Conservation (phyloP, 2,329 filamentous ascomycete species). For the Ceratocystis papillata region DNA sequence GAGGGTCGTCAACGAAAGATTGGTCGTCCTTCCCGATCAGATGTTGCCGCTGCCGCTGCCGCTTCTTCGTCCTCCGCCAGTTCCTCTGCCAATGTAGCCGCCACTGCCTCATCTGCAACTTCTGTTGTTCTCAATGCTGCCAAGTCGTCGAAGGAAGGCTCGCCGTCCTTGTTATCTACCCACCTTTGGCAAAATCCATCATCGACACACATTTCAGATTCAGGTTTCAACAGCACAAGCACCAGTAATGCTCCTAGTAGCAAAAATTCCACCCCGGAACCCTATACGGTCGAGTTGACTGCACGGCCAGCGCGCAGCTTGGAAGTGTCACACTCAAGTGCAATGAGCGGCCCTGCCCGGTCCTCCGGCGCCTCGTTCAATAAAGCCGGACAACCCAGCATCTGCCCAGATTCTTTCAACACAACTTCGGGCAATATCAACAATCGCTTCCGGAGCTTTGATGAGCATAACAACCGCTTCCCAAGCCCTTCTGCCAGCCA, state of each 20-base stretch:
- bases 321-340: neutral
- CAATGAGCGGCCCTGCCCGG: neutral
- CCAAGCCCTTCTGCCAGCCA: neutral
- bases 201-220: slow-evolving; percentile 16
- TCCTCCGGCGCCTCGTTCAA: neutral
- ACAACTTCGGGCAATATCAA: no score
- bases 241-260: neutral
- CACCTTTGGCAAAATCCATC: neutral
- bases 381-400: neutral
- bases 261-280: neutral
- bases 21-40: slow-evolving; percentile 29
- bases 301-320: neutral
- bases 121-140: neutral
- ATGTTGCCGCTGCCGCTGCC: slow-evolving; percentile 14
- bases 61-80: neutral
- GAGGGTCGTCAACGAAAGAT: slow-evolving; percentile 30
- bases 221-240: neutral
- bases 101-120: neutral
- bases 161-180: neutral
- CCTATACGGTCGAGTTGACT: neutral
- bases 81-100: neutral
- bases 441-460: neutral
- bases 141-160: neutral
- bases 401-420: neutral
- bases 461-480: neutral